Evolutionary conservation across 2,329 filamentous ascomycete species (phyloP).

Genomic region (Cytospora piceicola): DNA sequence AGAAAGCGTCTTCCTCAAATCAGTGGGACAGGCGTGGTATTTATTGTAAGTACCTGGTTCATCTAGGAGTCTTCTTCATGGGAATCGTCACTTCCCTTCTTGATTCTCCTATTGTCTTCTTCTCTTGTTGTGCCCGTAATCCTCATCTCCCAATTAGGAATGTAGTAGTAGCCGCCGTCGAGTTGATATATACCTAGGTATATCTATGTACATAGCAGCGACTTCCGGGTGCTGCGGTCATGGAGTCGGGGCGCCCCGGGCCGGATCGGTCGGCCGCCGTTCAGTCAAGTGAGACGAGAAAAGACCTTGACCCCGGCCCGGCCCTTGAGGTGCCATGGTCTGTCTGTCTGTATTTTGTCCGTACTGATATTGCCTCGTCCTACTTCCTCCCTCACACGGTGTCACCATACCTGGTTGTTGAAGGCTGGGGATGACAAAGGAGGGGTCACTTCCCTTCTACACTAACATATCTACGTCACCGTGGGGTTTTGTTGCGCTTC

Average conservation of each 20-base stretch:
- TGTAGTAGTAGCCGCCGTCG: too few species aligned
- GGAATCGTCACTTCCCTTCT: too few species aligned
- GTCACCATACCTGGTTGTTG: neutral
- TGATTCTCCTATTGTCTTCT: too few species aligned
- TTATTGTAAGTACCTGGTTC: too few species aligned
- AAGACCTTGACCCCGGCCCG: neutral
- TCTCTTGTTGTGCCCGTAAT: too few species aligned
- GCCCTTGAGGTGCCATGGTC: neutral
- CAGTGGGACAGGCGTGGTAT: neutral
- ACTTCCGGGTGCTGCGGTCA: neutral
- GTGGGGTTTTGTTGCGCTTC: constrained; percentile 6
- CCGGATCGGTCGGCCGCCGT: neutral
- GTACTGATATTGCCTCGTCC: neutral
- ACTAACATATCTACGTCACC: constrained; percentile 17
- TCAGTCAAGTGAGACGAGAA: neutral
- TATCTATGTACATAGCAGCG: too few species aligned
- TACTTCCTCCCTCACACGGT: too few species aligned
- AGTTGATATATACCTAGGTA: too few species aligned
- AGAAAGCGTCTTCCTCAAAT: neutral
- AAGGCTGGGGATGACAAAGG: neutral
- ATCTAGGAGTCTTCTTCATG: too few species aligned
- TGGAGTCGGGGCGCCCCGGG: neutral
- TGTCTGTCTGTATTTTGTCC: too few species aligned
- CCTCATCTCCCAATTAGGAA: too few species aligned
- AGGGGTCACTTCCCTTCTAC: neutral